phyloP scores from a whole-genome alignment of 768 basidiomycete species.

The Fomitopsis serialis region DNA sequence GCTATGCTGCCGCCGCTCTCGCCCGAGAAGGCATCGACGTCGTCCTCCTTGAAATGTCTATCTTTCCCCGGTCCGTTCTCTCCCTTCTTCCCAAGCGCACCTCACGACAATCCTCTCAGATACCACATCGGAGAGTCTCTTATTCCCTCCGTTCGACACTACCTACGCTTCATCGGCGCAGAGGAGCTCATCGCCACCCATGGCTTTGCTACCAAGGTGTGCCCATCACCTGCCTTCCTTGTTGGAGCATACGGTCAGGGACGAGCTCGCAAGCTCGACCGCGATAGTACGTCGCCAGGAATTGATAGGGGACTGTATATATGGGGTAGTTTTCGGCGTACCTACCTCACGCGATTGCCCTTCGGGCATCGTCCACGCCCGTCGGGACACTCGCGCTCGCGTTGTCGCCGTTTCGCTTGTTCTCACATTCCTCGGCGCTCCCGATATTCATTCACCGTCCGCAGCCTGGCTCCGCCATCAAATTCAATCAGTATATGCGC shows the following conservation, averaged over 20 bases:
- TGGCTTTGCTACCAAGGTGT: slow-evolving; percentile 47
- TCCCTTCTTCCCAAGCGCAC: not conserved
- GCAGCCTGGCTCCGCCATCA: slow-evolving; percentile 58
- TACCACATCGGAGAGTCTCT: slow-evolving; percentile 47
- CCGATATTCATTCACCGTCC: not conserved
- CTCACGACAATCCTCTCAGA: slow-evolving; percentile 16
- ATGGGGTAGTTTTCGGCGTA: too few relatives aligned
- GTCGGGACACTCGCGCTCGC: too few relatives aligned
- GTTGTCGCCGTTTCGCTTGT: too few relatives aligned
- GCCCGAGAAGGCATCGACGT: slow-evolving; percentile 57
- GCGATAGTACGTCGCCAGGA: too few relatives aligned
- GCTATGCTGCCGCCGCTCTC: slow-evolving; percentile 49
- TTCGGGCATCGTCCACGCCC: too few relatives aligned
- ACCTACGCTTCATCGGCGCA: slow-evolving; percentile 45
- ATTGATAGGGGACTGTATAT: too few relatives aligned
- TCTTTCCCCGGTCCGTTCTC: slow-evolving; percentile 45
- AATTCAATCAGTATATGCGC: slow-evolving; percentile 47
- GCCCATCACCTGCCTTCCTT: too few relatives aligned
- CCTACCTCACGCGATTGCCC: too few relatives aligned
- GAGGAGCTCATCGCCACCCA: slow-evolving; percentile 36
- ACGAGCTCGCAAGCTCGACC: too few relatives aligned
- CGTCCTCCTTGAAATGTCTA: slow-evolving; percentile 46
- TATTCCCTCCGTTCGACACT: slow-evolving; percentile 46
- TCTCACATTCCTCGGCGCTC: too few relatives aligned
- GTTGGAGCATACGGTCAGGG: too few relatives aligned